Percentiles rank a stretch among this genome's conserved stretches.
Evolutionary conservation across 2,329 filamentous ascomycete species (phyloP).

Genomic region (Xylaria sp.): DNA sequence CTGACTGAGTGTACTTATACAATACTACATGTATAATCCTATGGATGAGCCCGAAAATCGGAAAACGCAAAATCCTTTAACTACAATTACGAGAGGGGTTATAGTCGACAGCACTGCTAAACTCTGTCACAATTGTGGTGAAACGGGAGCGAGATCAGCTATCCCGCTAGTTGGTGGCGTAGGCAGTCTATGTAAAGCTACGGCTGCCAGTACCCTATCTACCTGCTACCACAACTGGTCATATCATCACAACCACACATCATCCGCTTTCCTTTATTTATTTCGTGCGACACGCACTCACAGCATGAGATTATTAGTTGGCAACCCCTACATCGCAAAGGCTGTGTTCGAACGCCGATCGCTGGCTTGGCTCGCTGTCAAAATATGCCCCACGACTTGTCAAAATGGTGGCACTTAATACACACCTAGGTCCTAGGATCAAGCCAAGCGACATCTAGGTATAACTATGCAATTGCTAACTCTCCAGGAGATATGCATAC

Average conservation of each 20-base stretch:
- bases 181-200: background rate
- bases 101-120: conserved; percentile 1
- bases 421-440: background rate
- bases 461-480: background rate
- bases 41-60: conserved; percentile 17
- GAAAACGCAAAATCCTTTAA: conserved; percentile 3
- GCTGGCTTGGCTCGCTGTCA: background rate
- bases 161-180: background rate
- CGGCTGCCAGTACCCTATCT: background rate
- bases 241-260: conserved; percentile 8
- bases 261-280: background rate
- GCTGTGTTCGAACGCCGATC: background rate
- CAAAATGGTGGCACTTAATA: background rate
- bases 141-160: conserved; percentile 23
- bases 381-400: background rate
- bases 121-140: conserved; percentile 4
- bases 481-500: background rate
- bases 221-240: background rate
- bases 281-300: background rate
- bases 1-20: too few relatives aligned
- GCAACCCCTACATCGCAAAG: background rate
- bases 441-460: background rate
- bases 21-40: background rate
- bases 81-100: background rate
- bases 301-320: background rate